Evolutionary conservation across 306 rosid species (phyloP).

Genomic region (Pyrus pyrifolia): DNA sequence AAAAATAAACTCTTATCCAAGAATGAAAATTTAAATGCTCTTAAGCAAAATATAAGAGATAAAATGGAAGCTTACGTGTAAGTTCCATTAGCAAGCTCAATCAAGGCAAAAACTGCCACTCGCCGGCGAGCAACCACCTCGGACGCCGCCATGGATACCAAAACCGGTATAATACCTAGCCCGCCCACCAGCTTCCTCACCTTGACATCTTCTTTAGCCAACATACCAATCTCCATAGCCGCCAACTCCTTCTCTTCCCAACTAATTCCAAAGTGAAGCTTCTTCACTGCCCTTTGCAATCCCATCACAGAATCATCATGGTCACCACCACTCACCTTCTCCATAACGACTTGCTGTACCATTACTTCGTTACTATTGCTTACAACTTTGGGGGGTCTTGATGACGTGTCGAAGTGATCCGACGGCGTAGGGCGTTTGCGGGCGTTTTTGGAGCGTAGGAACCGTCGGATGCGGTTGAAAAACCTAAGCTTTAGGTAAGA

Average conservation of each 20-base stretch:
- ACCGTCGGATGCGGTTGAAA: conserved; percentile 57
- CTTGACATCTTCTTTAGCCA: conserved; percentile 60
- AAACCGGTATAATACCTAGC: conserved; percentile 72
- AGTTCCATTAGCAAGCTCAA: conserved; percentile 67
- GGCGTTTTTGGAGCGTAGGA: conserved; percentile 52
- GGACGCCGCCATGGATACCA: conserved; percentile 69
- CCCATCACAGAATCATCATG: conserved; percentile 25
- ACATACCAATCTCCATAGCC: conserved; percentile 52
- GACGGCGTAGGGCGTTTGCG: conserved; percentile 35
- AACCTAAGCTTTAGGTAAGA: conserved; percentile 63
- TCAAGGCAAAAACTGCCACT: conserved; percentile 47
- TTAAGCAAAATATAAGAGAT: not conserved
- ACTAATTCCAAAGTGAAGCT: conserved; percentile 73
- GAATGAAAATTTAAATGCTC: not conserved
- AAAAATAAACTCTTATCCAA: too few relatives aligned
- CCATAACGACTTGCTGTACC: conserved; percentile 9
- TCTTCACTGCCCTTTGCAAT: conserved; percentile 77
- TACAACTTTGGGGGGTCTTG: not conserved
- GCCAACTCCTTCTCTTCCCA: conserved; percentile 80
- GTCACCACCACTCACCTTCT: conserved; percentile 12
- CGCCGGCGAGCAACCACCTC: conserved; percentile 33
- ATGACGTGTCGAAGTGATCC: conserved; percentile 17
- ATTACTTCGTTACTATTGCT: conserved; percentile 11
- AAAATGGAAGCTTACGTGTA: conserved; percentile 49
- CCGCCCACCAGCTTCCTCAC: conserved; percentile 62